Percentiles rank a stretch among this genome's conserved stretches.
These are phyloP conservation scores for Metschnikowia shivogae DNA, from an alignment of 805 yeast genomes.

Conservation along the genomic window DNA sequence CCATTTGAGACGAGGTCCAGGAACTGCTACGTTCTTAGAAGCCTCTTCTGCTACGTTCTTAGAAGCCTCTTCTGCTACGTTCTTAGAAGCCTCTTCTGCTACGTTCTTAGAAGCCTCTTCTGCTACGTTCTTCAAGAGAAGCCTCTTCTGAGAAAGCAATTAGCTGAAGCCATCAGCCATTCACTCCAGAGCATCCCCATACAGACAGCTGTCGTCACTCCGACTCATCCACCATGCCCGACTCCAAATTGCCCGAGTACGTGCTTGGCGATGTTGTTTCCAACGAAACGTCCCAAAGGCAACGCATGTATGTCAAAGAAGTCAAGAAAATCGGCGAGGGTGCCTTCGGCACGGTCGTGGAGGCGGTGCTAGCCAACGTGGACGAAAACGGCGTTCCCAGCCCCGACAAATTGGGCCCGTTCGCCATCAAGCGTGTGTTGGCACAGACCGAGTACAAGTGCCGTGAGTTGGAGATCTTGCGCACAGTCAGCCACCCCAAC, in stretches of 20 bases:
- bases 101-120: too few relatives aligned
- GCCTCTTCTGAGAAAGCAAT: too few relatives aligned
- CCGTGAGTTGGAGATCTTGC: slow-evolving; percentile 71
- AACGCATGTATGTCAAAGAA: slow-evolving; percentile 67
- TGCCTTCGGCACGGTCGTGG: slow-evolving; percentile 81
- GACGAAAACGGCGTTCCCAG: slow-evolving; percentile 18
- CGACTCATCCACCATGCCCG: slow-evolving; percentile 3
- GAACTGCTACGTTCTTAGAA: too few relatives aligned
- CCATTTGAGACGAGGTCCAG: too few relatives aligned
- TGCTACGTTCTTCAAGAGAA: too few relatives aligned
- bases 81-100: too few relatives aligned
- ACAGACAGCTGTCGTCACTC: neutral
- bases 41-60: too few relatives aligned
- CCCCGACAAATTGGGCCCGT: slow-evolving; percentile 65
- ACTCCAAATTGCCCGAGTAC: slow-evolving; percentile 27
- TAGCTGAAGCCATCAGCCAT: too few relatives aligned
- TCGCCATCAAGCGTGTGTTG: slow-evolving; percentile 79
- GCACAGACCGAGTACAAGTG: slow-evolving; percentile 85
- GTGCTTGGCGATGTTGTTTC: slow-evolving; percentile 49
- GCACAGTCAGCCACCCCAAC: slow-evolving; percentile 77
- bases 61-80: too few relatives aligned
- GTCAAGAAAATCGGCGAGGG: slow-evolving; percentile 79
- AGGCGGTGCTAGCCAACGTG: slow-evolving; percentile 51
- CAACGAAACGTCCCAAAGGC: slow-evolving; percentile 47
- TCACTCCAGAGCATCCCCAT: too few relatives aligned